Base-by-base conservation (phyloP, 129 eudicot genomes). In the Cynara cardunculus region DNA sequence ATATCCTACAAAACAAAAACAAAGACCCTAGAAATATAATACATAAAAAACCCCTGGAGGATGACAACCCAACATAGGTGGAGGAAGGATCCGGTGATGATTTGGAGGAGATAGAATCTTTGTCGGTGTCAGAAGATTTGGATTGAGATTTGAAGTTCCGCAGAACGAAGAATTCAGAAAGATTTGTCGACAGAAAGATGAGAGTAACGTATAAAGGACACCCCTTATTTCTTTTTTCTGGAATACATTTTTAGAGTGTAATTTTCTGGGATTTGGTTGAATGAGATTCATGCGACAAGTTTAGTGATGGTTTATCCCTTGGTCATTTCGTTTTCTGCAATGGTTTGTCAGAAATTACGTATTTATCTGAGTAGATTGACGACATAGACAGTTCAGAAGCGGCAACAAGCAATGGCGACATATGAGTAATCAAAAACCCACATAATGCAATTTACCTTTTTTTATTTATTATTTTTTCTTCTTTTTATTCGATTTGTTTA, bases 171-270 rank as follows among this genome's bases (percentile, higher is more conserved):
- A 89, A 86, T 19, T 90, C 92, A 83, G 89, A 92, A 78, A 91
- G 88, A 24, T 89, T 87, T 12, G 93, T 91, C 39, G 93, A 91
- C 65, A 91, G 88, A 82, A 91, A 91, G 76, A 91, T 84, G 75
- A 91, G 85, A 28, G 89, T 91, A 44, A 91, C 78, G 85, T 93
- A 86, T 72, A 91, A 78, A 5, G 97, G 97, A 72, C 97, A 91
- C 97, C 89, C 87, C 39, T 28, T 67, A 14, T 35, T 78, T 37
- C 82, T 78, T 74, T 82, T 75, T 84, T 82, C 84, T 69, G 62
- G 35, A 25, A 69, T 37, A 26, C 12, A 24, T 13, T 26, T 77
- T 72, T 83, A 85, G 86, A 83, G 85, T 76, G 65, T 76, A 32
- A 61, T 22, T 25, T 68, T 80, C 41, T 27, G 46, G 4, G 35